phyloP scores from a whole-genome alignment of 108 stramenopile genomes.

The Cyclotella atomus region DNA sequence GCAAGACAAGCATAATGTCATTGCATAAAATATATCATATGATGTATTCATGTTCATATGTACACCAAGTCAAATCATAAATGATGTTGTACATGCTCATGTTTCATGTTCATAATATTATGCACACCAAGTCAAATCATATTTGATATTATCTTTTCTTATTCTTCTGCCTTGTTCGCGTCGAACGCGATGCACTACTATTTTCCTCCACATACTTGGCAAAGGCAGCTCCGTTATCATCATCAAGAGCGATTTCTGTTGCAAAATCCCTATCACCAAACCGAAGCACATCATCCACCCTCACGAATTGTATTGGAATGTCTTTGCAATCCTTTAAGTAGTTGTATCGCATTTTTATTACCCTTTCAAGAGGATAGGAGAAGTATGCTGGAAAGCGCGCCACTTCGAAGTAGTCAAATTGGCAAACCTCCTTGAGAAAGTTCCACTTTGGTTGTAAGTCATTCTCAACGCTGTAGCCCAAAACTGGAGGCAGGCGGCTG shows the following conservation, averaged over 20 bases:
- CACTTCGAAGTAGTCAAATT: conserved; percentile 70
- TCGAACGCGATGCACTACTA: conserved; percentile 19
- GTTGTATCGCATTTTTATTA: conserved; percentile 71
- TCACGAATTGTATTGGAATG: conserved; percentile 55
- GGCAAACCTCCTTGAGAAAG: conserved; percentile 56
- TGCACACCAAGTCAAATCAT: no score
- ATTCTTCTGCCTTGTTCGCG: conserved; percentile 27
- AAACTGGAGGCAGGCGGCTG: conserved; percentile 67
- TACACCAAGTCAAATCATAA: no score
- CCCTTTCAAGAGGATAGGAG: conserved; percentile 80
- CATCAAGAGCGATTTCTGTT: conserved; percentile 61
- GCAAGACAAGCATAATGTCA: conserved; percentile 55
- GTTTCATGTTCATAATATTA: no score
- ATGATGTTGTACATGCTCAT: no score
- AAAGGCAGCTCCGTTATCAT: conserved; percentile 62
- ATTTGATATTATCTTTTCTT: conserved; percentile 6
- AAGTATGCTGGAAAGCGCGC: conserved; percentile 79
- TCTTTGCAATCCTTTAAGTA: conserved; percentile 64
- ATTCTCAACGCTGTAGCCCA: conserved; percentile 77
- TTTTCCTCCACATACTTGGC: conserved; percentile 45
- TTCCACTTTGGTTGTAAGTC: conserved; percentile 84
- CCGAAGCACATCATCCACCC: conserved; percentile 69
- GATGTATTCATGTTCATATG: not conserved
- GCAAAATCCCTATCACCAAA: conserved; percentile 83
- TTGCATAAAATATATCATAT: not conserved